These are phyloP conservation scores for Speleostelium caveatum DNA, from an alignment of 78 protist species.

Conservation along the genomic window DNA sequence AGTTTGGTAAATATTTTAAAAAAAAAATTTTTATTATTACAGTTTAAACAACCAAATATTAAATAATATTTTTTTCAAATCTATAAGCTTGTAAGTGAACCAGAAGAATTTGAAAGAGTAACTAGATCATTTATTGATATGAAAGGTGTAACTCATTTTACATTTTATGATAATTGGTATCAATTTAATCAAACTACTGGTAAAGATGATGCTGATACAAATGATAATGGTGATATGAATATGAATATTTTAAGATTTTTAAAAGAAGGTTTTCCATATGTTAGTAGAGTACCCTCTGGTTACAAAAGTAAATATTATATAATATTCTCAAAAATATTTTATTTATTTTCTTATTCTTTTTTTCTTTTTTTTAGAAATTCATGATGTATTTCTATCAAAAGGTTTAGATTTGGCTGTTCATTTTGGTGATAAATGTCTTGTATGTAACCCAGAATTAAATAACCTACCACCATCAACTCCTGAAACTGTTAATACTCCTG, in stretches of 20 bases:
- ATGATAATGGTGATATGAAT: constrained; percentile 75
- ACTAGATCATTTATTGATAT: constrained; percentile 10
- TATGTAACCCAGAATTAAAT: constrained; percentile 37
- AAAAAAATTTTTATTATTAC: too few species aligned
- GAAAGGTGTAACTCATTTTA: constrained; percentile 49
- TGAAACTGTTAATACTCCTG: not conserved
- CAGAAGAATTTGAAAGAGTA: constrained; percentile 45
- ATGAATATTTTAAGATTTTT: constrained; percentile 63
- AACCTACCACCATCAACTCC: constrained; percentile 10
- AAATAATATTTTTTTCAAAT: not conserved
- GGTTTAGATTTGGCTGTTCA: constrained; percentile 35
- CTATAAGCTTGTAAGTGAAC: constrained; percentile 22
- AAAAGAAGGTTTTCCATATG: constrained; percentile 67
- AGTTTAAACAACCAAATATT: not conserved
- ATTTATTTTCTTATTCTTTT: not conserved
- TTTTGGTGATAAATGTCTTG: constrained; percentile 25
- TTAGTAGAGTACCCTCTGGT: constrained; percentile 55
- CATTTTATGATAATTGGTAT: constrained; percentile 77
- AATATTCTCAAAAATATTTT: not conserved
- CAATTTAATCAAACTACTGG: constrained; percentile 3
- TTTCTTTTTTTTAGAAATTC: constrained; percentile 43
- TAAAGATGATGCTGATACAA: constrained; percentile 62
- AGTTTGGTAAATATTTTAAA: too few species aligned
- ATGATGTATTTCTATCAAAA: constrained; percentile 61
- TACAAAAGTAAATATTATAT: constrained; percentile 25